phyloP scores from a whole-genome alignment of 2,329 filamentous ascomycete genomes.

The Delphinella strobiligena region DNA sequence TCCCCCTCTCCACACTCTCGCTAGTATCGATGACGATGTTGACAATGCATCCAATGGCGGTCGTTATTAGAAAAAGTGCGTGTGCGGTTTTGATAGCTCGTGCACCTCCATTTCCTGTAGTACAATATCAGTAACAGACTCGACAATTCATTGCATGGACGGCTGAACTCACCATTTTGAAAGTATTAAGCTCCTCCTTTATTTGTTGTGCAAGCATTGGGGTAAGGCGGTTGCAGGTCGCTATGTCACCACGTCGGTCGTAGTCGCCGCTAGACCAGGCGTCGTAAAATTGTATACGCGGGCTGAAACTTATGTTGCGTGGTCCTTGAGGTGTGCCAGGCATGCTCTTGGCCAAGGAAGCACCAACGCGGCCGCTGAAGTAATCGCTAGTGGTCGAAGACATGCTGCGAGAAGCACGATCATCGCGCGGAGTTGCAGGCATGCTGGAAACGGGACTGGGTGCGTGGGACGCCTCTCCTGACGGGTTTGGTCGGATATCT shows the following conservation, averaged over 20 bases:
- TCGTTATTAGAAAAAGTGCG: constrained; percentile 87
- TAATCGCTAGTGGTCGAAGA: constrained; percentile 59
- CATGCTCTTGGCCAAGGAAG: constrained; percentile 58
- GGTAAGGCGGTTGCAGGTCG: constrained; percentile 93
- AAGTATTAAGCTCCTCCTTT: constrained; percentile 97
- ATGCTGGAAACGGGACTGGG: constrained; percentile 78
- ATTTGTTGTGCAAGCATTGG: constrained; percentile 97
- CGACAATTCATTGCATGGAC: background rate
- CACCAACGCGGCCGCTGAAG: constrained; percentile 61
- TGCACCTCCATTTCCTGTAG: constrained; percentile 97
- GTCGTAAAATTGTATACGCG: constrained; percentile 86
- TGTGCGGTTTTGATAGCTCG: constrained; percentile 97
- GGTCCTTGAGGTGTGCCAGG: constrained; percentile 63
- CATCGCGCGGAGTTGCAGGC: constrained; percentile 78
- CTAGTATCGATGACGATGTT: background rate
- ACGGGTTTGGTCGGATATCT: constrained; percentile 37
- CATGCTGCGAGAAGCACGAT: constrained; percentile 41
- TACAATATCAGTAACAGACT: constrained; percentile 21
- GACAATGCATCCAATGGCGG: constrained; percentile 4
- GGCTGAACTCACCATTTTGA: constrained; percentile 75
- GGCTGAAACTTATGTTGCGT: constrained; percentile 64
- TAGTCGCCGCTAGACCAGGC: constrained; percentile 95
- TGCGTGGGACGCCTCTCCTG: constrained; percentile 47
- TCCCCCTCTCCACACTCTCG: constrained; percentile 4
- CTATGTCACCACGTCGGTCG: constrained; percentile 88